Base-by-base conservation (phyloP, 164 flowering plant genomes). In the Stephania japonica region DNA sequence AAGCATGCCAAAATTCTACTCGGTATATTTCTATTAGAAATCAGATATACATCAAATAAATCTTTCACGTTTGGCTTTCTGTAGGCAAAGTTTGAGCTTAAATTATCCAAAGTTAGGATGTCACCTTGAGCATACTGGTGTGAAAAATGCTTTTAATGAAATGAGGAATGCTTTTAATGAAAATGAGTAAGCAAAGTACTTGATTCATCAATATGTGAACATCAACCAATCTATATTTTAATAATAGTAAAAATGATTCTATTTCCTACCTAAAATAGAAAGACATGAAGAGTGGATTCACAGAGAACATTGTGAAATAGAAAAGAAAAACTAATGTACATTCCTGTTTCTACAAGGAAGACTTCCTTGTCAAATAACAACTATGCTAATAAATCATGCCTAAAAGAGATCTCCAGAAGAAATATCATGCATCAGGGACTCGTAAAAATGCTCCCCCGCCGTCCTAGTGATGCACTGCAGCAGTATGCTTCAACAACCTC, bases 401-500 rank as follows among this genome's bases (percentile, higher is more conserved):
- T 56, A 4, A 56, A 9, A 13, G 41, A 70, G 69, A 2, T 18
- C 38, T 24, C 41, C 5, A 56, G 69, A 32, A 32, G 38, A 32
- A 32, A 32, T 32, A 1, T 32, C 38, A 32, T 32, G 38, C 38
- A 32, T 2, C 38, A 32, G 38, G 38, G 38, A 32, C 4, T 32
- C 3, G 38, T 32, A 32, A 32, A 32, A 32, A 32, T 4, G 2
- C 38, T 32, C 38, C 38, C 38, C 38, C 56, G 23, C 67, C 72
- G 7, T 81, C 84, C 92, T 87, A 81, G 67, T 76, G 62, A 14
- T 87, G 88, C 59, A 78, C 87, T 19, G 99, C 99, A 19, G 91
- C 83, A 25, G 84, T 84, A 70, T 92, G 92, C 80, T 82, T 87
- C 85, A 86, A 50, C 72, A 91, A 90, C 85, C 85, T 87, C 61